Evolutionary conservation across 257 asterid species (phyloP).

Genomic region (Solanum stenotomum): DNA sequence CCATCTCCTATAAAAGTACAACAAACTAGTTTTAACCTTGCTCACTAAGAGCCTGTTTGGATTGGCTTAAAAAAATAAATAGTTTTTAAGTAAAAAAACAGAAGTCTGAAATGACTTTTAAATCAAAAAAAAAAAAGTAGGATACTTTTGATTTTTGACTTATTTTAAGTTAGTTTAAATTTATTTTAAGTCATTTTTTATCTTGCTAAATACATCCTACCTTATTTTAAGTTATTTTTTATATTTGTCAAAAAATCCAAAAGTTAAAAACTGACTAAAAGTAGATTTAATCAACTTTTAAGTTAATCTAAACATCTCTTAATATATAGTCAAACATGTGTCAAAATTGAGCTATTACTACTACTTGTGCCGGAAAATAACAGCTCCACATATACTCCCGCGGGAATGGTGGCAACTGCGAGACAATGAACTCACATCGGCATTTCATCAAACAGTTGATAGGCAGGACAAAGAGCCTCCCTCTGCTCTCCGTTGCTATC

Average conservation of each 20-base stretch:
- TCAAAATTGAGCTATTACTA: background rate
- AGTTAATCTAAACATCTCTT: too few species aligned
- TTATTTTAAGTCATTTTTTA: too few species aligned
- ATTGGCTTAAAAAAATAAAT: background rate
- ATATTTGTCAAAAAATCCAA: too few species aligned
- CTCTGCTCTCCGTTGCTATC: conserved; percentile 1
- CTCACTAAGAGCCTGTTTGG: too few species aligned
- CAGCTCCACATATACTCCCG: background rate
- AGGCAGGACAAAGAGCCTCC: background rate
- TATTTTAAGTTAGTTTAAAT: too few species aligned
- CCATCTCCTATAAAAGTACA: background rate
- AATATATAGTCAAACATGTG: background rate
- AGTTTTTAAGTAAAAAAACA: too few species aligned
- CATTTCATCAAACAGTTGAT: conserved; percentile 43
- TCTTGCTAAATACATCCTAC: rapidly evolving
- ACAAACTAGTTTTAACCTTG: background rate
- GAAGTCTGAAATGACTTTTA: too few species aligned
- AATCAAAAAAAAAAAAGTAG: too few species aligned
- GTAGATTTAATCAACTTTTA: background rate
- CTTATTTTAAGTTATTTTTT: too few species aligned
- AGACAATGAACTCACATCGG: conserved; percentile 17
- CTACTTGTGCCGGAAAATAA: background rate
- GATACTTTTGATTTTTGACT: too few species aligned
- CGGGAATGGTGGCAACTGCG: background rate
- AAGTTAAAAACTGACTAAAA: too few species aligned